Evolutionary conservation across 129 eudicot species (phyloP).

Genomic region (Calendula officinalis): DNA sequence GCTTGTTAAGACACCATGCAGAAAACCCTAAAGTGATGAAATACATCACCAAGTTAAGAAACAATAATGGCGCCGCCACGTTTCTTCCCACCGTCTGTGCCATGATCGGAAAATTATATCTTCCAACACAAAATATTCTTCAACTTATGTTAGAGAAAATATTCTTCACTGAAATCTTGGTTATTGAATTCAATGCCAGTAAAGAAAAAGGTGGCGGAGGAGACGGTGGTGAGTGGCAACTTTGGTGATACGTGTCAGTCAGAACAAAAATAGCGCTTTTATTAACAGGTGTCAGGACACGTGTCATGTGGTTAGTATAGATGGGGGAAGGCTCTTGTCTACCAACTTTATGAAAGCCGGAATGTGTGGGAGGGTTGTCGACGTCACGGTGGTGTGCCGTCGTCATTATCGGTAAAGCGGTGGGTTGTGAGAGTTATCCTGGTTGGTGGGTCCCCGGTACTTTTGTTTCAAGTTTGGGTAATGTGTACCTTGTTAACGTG

Average conservation of each 20-base stretch:
- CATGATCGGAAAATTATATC: conserved; percentile 29
- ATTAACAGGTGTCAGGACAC: conserved; percentile 27
- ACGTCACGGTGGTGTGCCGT: conserved; percentile 19
- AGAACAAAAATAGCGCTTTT: conserved; percentile 2
- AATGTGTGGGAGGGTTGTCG: conserved; percentile 4
- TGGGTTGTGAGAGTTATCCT: conserved; percentile 33
- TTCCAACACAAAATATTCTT: conserved; percentile 4
- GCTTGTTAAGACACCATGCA: conserved; percentile 75
- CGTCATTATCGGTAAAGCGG: conserved; percentile 4
- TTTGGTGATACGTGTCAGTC: conserved; percentile 24
- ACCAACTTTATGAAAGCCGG: conserved; percentile 15
- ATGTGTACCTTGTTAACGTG: conserved; percentile 11
- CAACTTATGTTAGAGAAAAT: background rate
- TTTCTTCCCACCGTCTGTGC: conserved; percentile 68
- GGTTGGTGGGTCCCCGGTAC: conserved; percentile 16
- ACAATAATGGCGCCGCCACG: conserved; percentile 86
- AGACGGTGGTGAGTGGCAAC: conserved; percentile 22
- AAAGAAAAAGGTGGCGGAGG: conserved; percentile 12
- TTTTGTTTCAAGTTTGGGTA: conserved; percentile 23
- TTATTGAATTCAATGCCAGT: background rate
- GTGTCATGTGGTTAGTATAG: conserved; percentile 14
- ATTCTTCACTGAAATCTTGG: conserved; percentile 22
- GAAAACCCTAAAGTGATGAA: conserved; percentile 70
- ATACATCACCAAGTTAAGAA: conserved; percentile 73
- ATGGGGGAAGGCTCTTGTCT: background rate